Evolutionary conservation across 2,329 filamentous ascomycete species (phyloP).

Genomic region (Colletotrichum sp.): DNA sequence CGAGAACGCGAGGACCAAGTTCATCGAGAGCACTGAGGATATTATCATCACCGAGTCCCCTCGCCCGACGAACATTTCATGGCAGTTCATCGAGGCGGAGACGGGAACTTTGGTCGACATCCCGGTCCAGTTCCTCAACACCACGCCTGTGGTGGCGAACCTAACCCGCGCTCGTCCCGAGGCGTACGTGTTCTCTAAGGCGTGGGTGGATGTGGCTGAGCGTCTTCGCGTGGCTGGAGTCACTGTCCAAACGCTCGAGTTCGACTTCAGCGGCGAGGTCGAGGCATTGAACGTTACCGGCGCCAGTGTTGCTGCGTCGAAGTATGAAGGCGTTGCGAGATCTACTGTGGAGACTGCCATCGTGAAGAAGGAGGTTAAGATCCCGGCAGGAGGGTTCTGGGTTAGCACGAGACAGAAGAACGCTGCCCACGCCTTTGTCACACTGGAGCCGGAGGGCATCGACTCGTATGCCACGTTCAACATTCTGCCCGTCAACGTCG

Average conservation of each 20-base stretch:
- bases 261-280: constrained; percentile 28
- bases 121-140: constrained; percentile 32
- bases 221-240: constrained; percentile 29
- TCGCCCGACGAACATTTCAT: constrained; percentile 22
- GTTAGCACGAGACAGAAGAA: constrained; percentile 37
- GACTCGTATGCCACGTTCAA: constrained; percentile 37
- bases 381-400: constrained; percentile 33
- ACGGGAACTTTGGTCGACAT: constrained; percentile 31
- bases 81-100: constrained; percentile 29
- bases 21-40: constrained; percentile 29
- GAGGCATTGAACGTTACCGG: constrained; percentile 32
- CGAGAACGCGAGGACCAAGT: constrained; percentile 28
- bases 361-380: constrained; percentile 18
- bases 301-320: constrained; percentile 21
- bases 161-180: constrained; percentile 33
- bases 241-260: constrained; percentile 26
- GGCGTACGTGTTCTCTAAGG: constrained; percentile 32
- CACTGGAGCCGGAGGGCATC: constrained; percentile 36
- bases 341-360: constrained; percentile 26
- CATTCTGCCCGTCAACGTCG: constrained; percentile 30
- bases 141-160: constrained; percentile 29
- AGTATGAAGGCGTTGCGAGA: constrained; percentile 32
- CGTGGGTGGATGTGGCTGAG: constrained; percentile 31
- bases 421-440: constrained; percentile 31
- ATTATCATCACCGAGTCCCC: constrained; percentile 33